Base-by-base conservation (phyloP, 495 filamentous ascomycete genomes). In the Tuber aestivum region DNA sequence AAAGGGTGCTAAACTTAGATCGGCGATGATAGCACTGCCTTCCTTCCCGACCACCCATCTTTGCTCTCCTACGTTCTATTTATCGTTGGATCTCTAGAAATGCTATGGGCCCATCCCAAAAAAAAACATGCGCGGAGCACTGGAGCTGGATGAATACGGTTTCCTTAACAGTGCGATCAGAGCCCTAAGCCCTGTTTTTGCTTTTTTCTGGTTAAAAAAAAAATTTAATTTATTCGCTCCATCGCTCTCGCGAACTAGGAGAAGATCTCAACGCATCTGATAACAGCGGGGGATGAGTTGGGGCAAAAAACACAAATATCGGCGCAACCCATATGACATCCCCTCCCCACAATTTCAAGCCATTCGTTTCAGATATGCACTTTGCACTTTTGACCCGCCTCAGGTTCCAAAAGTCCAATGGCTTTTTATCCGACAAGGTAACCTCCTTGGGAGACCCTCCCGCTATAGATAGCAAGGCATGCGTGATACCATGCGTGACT, bases 391-490 rank as follows among this genome's bases (percentile, higher is more conserved):
- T 7, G 32, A 65, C 56, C 56, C 27, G 56, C 56, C 56, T 35
- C 56, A 65, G 56, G 56, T 65, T 61, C n/a, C 50, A 61, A 32
- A 61, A 61, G 50, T 12, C n/a, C 56, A 18, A 8, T 3, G 14
- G 56, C 14, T 65, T 65, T 65, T 65, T 35, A 35, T 32, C 50
- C 27, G 56, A 65, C 56, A 1, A 35, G 56, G 32, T 35, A 35
- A 7, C 27, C 7, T 20, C 56, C 27, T 27, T 32, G 56, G 56
- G 27, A 14, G 32, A 2, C 27, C 32, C 16, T 65, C 27, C 20
- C 16, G 35, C 56, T 65, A 65, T 65, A 65, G 56, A 65, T 65
- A 65, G 56, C 27, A 65, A 65, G 56, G 56, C 27, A 32, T 65
- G 27, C 12, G 56, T 65, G 56, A 35, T 65, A 1, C 56, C 4